phyloP scores from a whole-genome alignment of 2,329 filamentous ascomycete species.

The Aspergillus oerlinghausenensis region DNA sequence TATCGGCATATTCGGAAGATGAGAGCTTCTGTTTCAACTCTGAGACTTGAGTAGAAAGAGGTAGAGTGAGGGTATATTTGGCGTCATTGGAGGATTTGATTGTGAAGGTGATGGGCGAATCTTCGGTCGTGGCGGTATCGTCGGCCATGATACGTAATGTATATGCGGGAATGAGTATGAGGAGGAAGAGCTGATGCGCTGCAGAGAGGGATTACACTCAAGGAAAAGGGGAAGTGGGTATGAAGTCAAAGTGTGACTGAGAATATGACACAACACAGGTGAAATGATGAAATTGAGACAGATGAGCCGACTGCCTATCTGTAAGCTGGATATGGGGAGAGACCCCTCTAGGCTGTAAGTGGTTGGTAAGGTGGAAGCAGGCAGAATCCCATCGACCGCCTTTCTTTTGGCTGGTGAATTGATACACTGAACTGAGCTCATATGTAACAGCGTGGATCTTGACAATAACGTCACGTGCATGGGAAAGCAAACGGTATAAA shows the following conservation, averaged over 20 bases:
- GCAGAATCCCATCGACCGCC: conserved; percentile 34
- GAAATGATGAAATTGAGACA: background rate
- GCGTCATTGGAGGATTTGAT: conserved; percentile 94
- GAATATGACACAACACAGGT: background rate
- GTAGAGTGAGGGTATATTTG: conserved; percentile 77
- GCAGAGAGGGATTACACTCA: conserved; percentile 1
- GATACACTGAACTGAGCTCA: conserved; percentile 5
- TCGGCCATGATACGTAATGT: conserved; percentile 35
- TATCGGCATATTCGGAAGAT: conserved; percentile 73
- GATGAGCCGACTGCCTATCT: background rate
- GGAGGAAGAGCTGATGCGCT: background rate
- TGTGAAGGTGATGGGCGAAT: conserved; percentile 86
- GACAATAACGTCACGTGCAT: background rate
- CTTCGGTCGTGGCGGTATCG: conserved; percentile 47
- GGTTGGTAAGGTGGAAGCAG: conserved; percentile 26
- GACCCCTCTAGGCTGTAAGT: conserved; percentile 2
- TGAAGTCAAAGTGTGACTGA: background rate
- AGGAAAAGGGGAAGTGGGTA: background rate
- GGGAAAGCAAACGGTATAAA: conserved; percentile 17
- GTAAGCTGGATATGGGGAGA: conserved; percentile 2
- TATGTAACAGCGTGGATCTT: conserved; percentile 5
- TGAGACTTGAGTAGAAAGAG: conserved; percentile 68
- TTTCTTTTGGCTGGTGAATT: background rate
- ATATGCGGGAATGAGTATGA: conserved; percentile 1
- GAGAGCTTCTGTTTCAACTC: conserved; percentile 90